Conservation (phyloP, 495 filamentous ascomycete species). For the Talaromyces nanjingensis region DNA sequence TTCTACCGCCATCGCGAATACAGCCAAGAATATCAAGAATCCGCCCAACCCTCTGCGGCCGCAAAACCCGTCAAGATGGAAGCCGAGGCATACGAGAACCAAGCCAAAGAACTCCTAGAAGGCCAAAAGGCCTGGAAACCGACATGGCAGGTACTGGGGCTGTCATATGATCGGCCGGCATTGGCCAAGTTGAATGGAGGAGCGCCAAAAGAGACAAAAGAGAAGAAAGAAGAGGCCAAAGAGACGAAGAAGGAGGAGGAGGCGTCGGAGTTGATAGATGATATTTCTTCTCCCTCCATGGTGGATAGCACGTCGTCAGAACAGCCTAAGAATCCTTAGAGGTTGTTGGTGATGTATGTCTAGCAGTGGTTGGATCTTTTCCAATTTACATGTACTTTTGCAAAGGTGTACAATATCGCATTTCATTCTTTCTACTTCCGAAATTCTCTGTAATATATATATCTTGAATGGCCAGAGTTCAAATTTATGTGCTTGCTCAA, state of each 20-base stretch:
- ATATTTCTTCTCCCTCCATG: not conserved
- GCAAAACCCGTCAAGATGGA: conserved; percentile 23
- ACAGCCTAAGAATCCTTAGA: not conserved
- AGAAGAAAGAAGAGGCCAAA: not conserved
- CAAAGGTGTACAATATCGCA: not conserved
- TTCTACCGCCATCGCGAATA: conserved; percentile 19
- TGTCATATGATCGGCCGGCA: conserved; percentile 23
- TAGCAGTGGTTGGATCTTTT: not conserved
- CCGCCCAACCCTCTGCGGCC: conserved; percentile 19
- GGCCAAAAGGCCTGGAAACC: conserved; percentile 33
- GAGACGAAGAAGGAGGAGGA: not conserved
- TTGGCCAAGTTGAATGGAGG: conserved; percentile 10
- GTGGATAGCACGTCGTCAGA: not conserved
- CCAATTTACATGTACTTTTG: not conserved
- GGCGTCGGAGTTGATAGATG: not conserved
- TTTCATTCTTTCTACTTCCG: not conserved
- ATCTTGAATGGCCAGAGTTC: not conserved
- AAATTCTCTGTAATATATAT: conserved; percentile 2
- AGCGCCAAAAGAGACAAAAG: not conserved
- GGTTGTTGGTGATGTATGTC: not conserved
- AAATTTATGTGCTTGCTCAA: not conserved
- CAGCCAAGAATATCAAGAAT: conserved; percentile 19
- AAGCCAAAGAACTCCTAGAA: conserved; percentile 52
- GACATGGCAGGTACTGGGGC: conserved; percentile 40
- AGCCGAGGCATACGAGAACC: conserved; percentile 32